Base-by-base conservation (phyloP, 2,329 filamentous ascomycete species). In the Hawksworthiomyces lignivorus region DNA sequence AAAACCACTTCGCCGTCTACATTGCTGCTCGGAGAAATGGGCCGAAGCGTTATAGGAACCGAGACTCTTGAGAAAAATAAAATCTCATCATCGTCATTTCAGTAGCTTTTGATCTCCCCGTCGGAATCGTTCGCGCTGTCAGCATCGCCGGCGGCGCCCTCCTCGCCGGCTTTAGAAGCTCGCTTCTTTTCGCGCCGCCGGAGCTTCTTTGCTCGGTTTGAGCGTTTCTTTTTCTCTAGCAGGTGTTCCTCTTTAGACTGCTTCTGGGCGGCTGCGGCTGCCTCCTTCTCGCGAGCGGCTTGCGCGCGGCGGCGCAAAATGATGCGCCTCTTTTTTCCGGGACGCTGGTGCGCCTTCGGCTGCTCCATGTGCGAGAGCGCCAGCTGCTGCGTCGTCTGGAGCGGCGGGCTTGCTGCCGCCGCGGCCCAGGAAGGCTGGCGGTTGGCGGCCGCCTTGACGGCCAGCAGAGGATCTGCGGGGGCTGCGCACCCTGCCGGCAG, bases 141-240 rank as follows among this genome's bases (percentile, higher is more conserved):
- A 17, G 37, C 36, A 7, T 40, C 39, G 6, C 20, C 18, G 29
- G 14, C 38, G 15, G 10, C 19, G 11, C 26, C 39, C 3, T n/a
- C 39, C 4, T 12, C 37, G 1, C 18, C 22, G 2, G 20, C 31
- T 38, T 43, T 48, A 9, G 31, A 26, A 2, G 39, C 71, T 55
- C 68, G 75, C 48, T 70, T 73, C 59, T 80, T 80, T 32, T 69
- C 66, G 52, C 70, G 68, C 53, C 69, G 66, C 57, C 75, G 73
- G 46, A 79, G 50, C 62, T 81, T 80, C 63, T 75, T 79, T 51
- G 71, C 57, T 44, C 73, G 60, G 50, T 82, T 82, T 48, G 77
- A 54, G 49, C 75, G 65, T 61, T 77, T 77, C 63, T 77, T 78
- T 65, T 80, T 80, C 42, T 79, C 74, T 51, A 64, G 68, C 22